Evolutionary conservation across 352 stramenopile species (phyloP), one percentile per base, ranked within the genome.

Genomic region (Phytophthora tentaculata): DNA sequence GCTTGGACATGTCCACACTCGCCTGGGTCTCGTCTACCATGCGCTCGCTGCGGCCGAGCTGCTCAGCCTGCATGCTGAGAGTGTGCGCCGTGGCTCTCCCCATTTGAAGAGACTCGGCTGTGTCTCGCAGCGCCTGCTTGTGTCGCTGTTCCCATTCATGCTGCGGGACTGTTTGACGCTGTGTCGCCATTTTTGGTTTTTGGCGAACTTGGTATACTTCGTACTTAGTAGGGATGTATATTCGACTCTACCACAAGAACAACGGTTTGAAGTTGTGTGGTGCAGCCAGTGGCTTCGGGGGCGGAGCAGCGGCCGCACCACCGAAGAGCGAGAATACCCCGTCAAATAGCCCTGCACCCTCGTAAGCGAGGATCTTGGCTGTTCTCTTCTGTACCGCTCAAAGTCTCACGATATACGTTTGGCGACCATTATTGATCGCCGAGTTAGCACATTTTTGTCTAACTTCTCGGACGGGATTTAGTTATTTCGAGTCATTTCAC

Each of bases 1-100:
- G 82, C 73, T 86, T 90, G 17, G 80, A 86, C 43, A 83, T 56
- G 62, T 84, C 79, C 9, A 91, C 73, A 0, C 74, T 73, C 52
- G 86, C 73, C 62, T 92, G 82, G 16, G 84, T 83, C 23, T 88
- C 77, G 12, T 92, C 84, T 17, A 91, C 58, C 9, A 79, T 64
- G 5, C 70, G 65, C 58, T 92, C 82, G 16, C 61, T 92, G 17
- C 80, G 77, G 16, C 72, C 71, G 22, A 92, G 55, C 80, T 90
- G 82, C 45, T 92, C 82, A 77, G 52, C n/a, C 66, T 92, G 84
- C 76, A 87, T 83, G 66, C 80, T 88, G 13, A 92, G 56, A 17
- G 71, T 70, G n/a, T 88, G 78, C n/a, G 84, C 78, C 4, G 84
- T 90, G 35, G 76, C 73, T 24, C 80, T 61, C 17, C 78, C 84